A percentile compares a stretch with the other conserved stretches of the same genome.
These are phyloP conservation scores for Moricandia moricandioides DNA, from an alignment of 345 rosid species.

Conservation along the genomic window DNA sequence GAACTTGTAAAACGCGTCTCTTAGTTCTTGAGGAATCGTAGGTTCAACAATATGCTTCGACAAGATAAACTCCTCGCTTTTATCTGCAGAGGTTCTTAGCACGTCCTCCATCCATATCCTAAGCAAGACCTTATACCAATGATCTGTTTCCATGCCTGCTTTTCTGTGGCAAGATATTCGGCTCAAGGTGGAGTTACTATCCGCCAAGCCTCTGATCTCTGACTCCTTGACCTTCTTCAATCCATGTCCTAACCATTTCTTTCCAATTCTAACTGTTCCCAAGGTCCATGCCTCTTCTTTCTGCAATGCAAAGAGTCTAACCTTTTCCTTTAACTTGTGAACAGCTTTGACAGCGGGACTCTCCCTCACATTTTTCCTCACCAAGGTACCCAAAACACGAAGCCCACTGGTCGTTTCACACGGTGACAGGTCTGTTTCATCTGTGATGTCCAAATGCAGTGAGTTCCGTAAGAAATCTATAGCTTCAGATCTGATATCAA, in stretches of 20 bases:
- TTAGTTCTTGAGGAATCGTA: slow-evolving; percentile 68
- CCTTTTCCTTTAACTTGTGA: slow-evolving; percentile 89
- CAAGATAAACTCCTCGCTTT: slow-evolving; percentile 60
- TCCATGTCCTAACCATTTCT: slow-evolving; percentile 90
- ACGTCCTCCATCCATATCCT: slow-evolving; percentile 75
- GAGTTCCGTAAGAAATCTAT: slow-evolving; percentile 46
- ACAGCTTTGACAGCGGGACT: slow-evolving; percentile 64
- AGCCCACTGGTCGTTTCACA: slow-evolving; percentile 50
- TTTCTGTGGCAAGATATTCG: slow-evolving; percentile 70
- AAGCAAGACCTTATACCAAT: slow-evolving; percentile 74
- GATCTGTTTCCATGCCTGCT: slow-evolving; percentile 90
- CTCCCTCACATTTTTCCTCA: slow-evolving; percentile 56
- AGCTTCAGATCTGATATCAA: slow-evolving; percentile 53
- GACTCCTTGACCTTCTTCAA: slow-evolving; percentile 88
- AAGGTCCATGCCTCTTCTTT: slow-evolving; percentile 80
- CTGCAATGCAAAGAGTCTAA: slow-evolving; percentile 58
- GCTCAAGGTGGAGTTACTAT: slow-evolving; percentile 58
- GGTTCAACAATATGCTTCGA: slow-evolving; percentile 73
- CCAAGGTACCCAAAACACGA: slow-evolving; percentile 65
- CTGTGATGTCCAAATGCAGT: slow-evolving; percentile 52
- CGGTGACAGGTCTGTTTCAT: slow-evolving; percentile 44
- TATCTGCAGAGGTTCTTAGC: slow-evolving; percentile 45
- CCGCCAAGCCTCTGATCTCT: slow-evolving; percentile 76
- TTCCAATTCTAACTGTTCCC: slow-evolving; percentile 76
- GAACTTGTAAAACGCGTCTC: slow-evolving; percentile 71